phyloP scores from a whole-genome alignment of 2,329 filamentous ascomycete genomes.

The Trichoderma sp. region DNA sequence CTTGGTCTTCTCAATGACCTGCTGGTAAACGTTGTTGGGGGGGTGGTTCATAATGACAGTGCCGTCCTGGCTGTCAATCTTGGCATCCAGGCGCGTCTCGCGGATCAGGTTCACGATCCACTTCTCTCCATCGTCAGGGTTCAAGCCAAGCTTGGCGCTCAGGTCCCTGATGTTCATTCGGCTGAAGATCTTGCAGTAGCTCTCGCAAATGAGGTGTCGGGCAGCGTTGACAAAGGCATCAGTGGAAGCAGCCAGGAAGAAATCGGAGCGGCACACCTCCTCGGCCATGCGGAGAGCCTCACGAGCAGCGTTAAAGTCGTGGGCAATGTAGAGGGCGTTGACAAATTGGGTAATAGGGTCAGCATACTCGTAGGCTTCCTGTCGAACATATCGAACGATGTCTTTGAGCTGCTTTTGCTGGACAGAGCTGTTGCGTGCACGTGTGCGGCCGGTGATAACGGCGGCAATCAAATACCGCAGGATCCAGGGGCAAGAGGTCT shows the following conservation, averaged over 20 bases:
- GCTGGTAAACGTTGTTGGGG: conserved; percentile 96
- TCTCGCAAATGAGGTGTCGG: conserved; percentile 94
- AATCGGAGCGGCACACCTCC: conserved; percentile 86
- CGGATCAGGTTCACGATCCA: conserved; percentile 99
- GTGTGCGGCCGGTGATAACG: conserved; percentile 88
- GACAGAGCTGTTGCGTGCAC: conserved; percentile 73
- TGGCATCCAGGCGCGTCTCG: conserved; percentile 94
- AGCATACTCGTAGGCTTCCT: conserved; percentile 96
- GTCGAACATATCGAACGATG: conserved; percentile 88
- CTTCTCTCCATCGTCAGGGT: conserved; percentile 96
- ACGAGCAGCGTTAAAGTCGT: conserved; percentile 84
- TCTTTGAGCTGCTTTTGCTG: conserved; percentile 99
- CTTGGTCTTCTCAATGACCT: conserved; percentile 99
- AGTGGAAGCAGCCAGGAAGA: conserved; percentile 84
- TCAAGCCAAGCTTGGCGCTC: conserved; percentile 84
- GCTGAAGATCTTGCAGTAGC: conserved; percentile 99
- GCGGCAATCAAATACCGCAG: conserved; percentile 90
- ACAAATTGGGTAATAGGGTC: conserved; percentile 97
- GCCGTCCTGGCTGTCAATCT: conserved; percentile 98
- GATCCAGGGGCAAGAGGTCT: conserved; percentile 96
- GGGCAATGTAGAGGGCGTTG: conserved; percentile 87
- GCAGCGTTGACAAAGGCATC: conserved; percentile 93
- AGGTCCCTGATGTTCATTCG: conserved; percentile 98
- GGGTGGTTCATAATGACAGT: conserved; percentile 99
- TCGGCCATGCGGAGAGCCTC: conserved; percentile 88